These are phyloP conservation scores for Paramecium bursaria DNA, from an alignment of 73 alveolate species.

Conservation along the genomic window DNA sequence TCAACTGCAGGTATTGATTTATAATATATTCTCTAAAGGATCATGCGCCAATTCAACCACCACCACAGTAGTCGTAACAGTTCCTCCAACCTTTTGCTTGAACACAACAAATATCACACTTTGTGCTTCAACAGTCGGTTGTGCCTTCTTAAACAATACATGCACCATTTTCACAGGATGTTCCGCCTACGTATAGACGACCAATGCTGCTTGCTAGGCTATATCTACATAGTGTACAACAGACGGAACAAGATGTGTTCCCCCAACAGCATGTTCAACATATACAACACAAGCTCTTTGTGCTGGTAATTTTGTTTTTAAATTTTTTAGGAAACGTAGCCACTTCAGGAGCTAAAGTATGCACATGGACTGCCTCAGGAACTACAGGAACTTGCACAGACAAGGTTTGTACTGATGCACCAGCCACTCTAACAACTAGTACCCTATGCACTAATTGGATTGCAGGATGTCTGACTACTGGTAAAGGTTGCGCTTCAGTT, in stretches of 20 bases:
- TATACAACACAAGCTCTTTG: slow-evolving; percentile 10
- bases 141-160: slow-evolving; percentile 36
- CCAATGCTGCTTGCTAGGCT: slow-evolving; percentile 1
- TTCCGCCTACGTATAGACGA: slow-evolving; percentile 54
- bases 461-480: slow-evolving; percentile 37
- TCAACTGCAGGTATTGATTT: too few species aligned
- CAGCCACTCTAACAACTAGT: neutral
- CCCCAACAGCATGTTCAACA: neutral
- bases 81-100: neutral
- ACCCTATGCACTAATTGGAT: slow-evolving; percentile 5
- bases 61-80: too few species aligned
- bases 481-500: slow-evolving; percentile 23
- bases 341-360: too few species aligned
- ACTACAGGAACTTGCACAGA: slow-evolving; percentile 50
- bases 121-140: neutral
- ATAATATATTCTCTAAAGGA: too few species aligned
- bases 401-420: slow-evolving; percentile 14
- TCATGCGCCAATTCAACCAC: too few species aligned
- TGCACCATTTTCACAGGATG: slow-evolving; percentile 46
- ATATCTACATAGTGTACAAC: slow-evolving; percentile 12
- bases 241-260: slow-evolving; percentile 29
- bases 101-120: neutral
- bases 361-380: slow-evolving; percentile 7
- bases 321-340: too few species aligned
- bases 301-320: too few species aligned